These are phyloP conservation scores for Hypoxylon perforatum DNA, from an alignment of 495 filamentous ascomycete genomes.

Conservation along the genomic window DNA sequence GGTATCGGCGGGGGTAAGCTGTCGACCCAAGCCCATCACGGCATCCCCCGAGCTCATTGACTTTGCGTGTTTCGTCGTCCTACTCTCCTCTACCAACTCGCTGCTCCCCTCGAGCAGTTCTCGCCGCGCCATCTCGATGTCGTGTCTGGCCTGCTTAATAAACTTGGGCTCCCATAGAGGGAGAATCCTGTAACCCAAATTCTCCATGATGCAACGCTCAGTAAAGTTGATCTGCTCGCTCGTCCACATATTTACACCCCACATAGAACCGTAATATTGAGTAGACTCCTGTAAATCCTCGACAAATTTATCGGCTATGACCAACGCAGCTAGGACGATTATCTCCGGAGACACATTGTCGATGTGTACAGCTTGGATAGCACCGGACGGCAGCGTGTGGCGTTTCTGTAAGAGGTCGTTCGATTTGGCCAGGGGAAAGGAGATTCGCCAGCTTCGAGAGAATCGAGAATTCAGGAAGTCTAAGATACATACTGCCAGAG, in stretches of 20 bases:
- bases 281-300: slow-evolving; percentile 60
- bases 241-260: slow-evolving; percentile 62
- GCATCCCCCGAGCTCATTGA: slow-evolving; percentile 54
- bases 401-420: slow-evolving; percentile 48
- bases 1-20: slow-evolving; percentile 55
- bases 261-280: slow-evolving; percentile 53
- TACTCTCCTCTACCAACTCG: slow-evolving; percentile 33
- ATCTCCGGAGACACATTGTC: slow-evolving; percentile 65
- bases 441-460: slow-evolving; percentile 62
- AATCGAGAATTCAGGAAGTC: slow-evolving; percentile 67
- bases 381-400: slow-evolving; percentile 56
- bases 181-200: slow-evolving; percentile 61
- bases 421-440: slow-evolving; percentile 53
- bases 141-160: slow-evolving; percentile 60
- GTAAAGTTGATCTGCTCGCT: slow-evolving; percentile 66
- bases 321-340: slow-evolving; percentile 60
- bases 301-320: slow-evolving; percentile 65
- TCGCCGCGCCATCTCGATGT: slow-evolving; percentile 65
- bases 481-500: slow-evolving; percentile 65
- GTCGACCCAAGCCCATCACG: slow-evolving; percentile 50
- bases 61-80: slow-evolving; percentile 47
- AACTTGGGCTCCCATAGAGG: slow-evolving; percentile 60
- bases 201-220: slow-evolving; percentile 65
- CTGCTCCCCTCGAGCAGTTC: slow-evolving; percentile 44
- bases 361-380: slow-evolving; percentile 58